phyloP scores from a whole-genome alignment of 257 asterid genomes.

The Primulina huaijiensis region DNA sequence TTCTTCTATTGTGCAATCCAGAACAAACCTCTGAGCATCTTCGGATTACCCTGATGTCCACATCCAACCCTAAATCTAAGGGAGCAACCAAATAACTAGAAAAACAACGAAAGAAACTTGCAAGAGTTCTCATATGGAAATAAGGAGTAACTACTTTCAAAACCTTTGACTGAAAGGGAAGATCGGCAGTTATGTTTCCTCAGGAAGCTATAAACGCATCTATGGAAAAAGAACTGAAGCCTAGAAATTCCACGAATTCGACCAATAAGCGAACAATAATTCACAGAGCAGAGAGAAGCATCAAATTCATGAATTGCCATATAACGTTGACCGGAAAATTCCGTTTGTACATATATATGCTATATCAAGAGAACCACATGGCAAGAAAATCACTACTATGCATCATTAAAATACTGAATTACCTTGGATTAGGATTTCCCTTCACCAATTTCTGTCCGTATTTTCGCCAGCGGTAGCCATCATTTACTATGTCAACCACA shows the following conservation, averaged over 20 bases:
- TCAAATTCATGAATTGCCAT: background rate
- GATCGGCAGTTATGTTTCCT: background rate
- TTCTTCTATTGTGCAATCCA: background rate
- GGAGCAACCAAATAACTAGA: background rate
- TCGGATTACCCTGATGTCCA: background rate
- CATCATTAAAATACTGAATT: constrained; percentile 24
- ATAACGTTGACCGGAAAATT: background rate
- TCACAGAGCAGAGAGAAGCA: background rate
- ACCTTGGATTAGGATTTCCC: constrained; percentile 98
- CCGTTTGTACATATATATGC: background rate
- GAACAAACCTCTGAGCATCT: background rate
- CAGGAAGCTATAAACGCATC: background rate
- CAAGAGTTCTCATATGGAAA: background rate
- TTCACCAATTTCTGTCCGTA: constrained; percentile 94
- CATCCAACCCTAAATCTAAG: background rate
- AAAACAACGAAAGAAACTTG: background rate
- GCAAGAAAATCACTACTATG: constrained; percentile 11
- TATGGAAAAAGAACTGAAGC: background rate
- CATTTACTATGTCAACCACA: constrained; percentile 72
- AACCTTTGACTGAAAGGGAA: background rate
- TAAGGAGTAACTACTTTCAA: background rate
- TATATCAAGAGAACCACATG: background rate
- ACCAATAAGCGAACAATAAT: background rate
- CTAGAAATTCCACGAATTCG: background rate
- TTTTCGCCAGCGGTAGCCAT: constrained; percentile 97